phyloP scores from a whole-genome alignment of 805 yeast species.

The Teunomyces tritomae region DNA sequence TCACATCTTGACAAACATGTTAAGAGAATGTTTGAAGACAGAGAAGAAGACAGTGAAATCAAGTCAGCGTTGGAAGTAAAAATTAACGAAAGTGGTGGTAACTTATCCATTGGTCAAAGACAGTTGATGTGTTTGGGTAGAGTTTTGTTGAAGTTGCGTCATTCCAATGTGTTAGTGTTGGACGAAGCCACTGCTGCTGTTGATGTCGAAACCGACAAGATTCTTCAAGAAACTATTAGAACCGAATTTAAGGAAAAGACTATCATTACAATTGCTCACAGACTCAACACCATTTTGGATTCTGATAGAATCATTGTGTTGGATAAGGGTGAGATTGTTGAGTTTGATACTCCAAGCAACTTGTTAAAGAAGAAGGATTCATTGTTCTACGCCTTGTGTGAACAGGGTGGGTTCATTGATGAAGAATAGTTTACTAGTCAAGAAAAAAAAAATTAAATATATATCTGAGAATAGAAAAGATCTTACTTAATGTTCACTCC shows the following conservation, averaged over 20 bases:
- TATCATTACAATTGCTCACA: constrained; percentile 80
- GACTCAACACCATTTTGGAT: constrained; percentile 79
- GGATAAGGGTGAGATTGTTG: constrained; percentile 72
- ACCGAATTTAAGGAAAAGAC: constrained; percentile 73
- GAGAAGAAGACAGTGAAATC: constrained; percentile 22
- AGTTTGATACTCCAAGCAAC: constrained; percentile 69
- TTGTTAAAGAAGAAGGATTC: constrained; percentile 66
- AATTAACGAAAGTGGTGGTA: constrained; percentile 45
- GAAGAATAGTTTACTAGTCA: background rate
- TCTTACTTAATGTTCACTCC: constrained; percentile 53
- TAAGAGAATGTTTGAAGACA: constrained; percentile 32
- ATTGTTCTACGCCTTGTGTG: constrained; percentile 74
- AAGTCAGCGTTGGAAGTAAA: constrained; percentile 31
- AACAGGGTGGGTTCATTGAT: constrained; percentile 69
- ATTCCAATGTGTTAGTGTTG: constrained; percentile 57
- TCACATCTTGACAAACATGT: constrained; percentile 44
- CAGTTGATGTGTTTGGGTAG: constrained; percentile 74
- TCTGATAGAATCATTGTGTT: constrained; percentile 74
- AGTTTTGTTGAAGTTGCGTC: constrained; percentile 59
- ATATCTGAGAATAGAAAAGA: background rate
- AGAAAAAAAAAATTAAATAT: background rate
- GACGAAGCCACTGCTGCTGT: constrained; percentile 92
- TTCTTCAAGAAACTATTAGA: constrained; percentile 76
- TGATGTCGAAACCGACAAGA: constrained; percentile 78
- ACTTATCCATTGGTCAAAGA: constrained; percentile 53